phyloP scores from a whole-genome alignment of 345 rosid species.

The Acer negundo region DNA sequence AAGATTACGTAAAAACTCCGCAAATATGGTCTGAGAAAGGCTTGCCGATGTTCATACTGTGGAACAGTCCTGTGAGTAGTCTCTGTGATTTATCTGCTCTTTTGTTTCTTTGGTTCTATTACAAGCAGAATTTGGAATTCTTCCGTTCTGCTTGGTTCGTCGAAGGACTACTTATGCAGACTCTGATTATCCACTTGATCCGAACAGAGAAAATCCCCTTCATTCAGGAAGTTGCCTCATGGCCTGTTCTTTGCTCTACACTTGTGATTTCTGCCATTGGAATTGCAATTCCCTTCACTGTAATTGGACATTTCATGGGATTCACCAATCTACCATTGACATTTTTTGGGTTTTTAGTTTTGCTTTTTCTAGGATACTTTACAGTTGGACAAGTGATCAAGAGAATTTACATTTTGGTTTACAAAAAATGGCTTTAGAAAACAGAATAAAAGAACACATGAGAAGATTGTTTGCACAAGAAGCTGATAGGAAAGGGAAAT shows the following conservation, averaged over 20 bases:
- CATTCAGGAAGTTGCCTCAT: slow-evolving; percentile 58
- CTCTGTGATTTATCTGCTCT: slow-evolving; percentile 50
- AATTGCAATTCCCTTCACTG: slow-evolving; percentile 47
- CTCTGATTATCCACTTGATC: slow-evolving; percentile 63
- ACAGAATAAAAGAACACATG: background rate
- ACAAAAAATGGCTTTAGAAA: slow-evolving; percentile 54
- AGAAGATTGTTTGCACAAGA: background rate
- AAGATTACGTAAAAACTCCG: slow-evolving; percentile 55
- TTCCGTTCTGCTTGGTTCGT: slow-evolving; percentile 63
- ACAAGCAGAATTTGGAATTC: slow-evolving; percentile 18
- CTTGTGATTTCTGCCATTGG: slow-evolving; percentile 52
- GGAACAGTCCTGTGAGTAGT: slow-evolving; percentile 67
- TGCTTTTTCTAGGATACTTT: slow-evolving; percentile 62
- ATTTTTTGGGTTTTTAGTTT: slow-evolving; percentile 53
- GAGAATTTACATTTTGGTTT: slow-evolving; percentile 52
- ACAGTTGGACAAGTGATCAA: slow-evolving; percentile 62
- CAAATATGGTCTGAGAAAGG: slow-evolving; percentile 50
- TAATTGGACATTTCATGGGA: slow-evolving; percentile 46
- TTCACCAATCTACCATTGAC: slow-evolving; percentile 48
- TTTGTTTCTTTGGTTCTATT: slow-evolving; percentile 46
- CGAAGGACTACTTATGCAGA: slow-evolving; percentile 73
- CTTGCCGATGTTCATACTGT: slow-evolving; percentile 53
- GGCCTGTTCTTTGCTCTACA: slow-evolving; percentile 62
- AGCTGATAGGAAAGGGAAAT: background rate
- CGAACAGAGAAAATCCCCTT: slow-evolving; percentile 67